Base-by-base conservation (phyloP, 352 stramenopile genomes). In the Peronosclerospora sorghi region DNA sequence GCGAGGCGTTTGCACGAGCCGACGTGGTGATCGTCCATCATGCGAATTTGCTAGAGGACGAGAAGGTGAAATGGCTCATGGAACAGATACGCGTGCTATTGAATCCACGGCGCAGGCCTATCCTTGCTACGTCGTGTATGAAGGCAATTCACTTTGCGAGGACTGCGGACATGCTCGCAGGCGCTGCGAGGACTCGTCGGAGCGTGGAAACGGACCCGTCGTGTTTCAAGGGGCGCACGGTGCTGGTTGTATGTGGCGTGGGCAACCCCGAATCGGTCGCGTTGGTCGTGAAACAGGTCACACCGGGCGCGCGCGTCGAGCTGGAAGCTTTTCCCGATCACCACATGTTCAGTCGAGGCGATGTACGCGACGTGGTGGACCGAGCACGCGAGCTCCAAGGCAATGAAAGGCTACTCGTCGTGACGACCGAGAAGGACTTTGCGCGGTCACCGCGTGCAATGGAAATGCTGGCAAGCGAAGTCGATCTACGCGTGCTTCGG, bases 361-460 rank as follows among this genome's bases (percentile, higher is more conserved):
- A 86, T 26, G 17, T 80, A 1, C 3, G 34, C 0, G 62, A 73
- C 29, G 32, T 83, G 13, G 34, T 54, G 9, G 17, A 34, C 2
- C 50, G 35, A 19, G 49, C 35, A 2, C 19, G n/a, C 7, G 50
- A 47, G 13, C 32, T 74, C 14, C 18, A 51, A 38, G 8, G 34
- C 12, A 27, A 51, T 17, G 41, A 41, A 24, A 41, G 32, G 0
- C 43, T 83, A 12, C 41, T 84, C 26, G 28, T 86, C 8, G 32
- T 84, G 23, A 84, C 68, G 13, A 86, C 74, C 0, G 74, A 86
- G 53, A 86, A 86, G 41, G 71, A 86, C 30, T 66, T 61, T 19
- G 57, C 54, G 23, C 62, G 68, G 5, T 70, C 63, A 2, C 40
- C 27, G 5, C 13, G 2, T 14, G 35, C 28, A 6, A 51, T 62